Evolutionary conservation across 345 rosid species (phyloP).

Genomic region (Ceriops decandra): DNA sequence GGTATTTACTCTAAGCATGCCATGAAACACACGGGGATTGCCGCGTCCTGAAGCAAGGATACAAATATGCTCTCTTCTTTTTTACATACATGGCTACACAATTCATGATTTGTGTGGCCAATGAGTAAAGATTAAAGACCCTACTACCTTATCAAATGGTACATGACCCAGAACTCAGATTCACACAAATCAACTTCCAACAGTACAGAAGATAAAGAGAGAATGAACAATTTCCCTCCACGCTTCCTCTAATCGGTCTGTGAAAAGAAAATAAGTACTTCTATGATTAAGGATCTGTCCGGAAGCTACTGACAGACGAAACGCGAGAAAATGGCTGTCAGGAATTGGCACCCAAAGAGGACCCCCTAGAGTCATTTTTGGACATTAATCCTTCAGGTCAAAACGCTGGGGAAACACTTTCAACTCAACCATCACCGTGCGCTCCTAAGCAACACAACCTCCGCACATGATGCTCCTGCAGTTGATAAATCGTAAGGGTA

Average conservation of each 20-base stretch:
- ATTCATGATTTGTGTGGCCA: too few relatives aligned
- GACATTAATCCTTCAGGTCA: not conserved
- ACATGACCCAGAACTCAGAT: not conserved
- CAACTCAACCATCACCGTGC: not conserved
- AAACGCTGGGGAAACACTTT: not conserved
- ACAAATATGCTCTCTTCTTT: too few relatives aligned
- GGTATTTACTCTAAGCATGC: too few relatives aligned
- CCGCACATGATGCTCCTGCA: conserved; percentile 77
- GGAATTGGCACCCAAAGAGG: conserved; percentile 21
- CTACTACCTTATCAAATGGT: not conserved
- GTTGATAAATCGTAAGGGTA: not conserved
- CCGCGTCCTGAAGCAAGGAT: too few relatives aligned
- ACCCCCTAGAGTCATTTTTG: conserved; percentile 6
- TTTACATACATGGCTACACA: too few relatives aligned
- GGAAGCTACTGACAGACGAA: not conserved
- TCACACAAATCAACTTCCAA: not conserved
- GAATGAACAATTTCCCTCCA: conserved; percentile 42
- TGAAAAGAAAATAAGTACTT: not conserved
- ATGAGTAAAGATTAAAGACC: too few relatives aligned
- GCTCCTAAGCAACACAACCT: conserved; percentile 52
- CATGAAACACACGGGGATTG: too few relatives aligned
- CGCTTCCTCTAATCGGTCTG: conserved; percentile 11
- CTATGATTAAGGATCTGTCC: conserved; percentile 6
- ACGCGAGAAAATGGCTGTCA: not conserved
- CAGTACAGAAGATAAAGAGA: conserved; percentile 11